These are phyloP conservation scores for Linnemannia exigua DNA, from an alignment of 192 early-diverging fungal species.

Conservation along the genomic window DNA sequence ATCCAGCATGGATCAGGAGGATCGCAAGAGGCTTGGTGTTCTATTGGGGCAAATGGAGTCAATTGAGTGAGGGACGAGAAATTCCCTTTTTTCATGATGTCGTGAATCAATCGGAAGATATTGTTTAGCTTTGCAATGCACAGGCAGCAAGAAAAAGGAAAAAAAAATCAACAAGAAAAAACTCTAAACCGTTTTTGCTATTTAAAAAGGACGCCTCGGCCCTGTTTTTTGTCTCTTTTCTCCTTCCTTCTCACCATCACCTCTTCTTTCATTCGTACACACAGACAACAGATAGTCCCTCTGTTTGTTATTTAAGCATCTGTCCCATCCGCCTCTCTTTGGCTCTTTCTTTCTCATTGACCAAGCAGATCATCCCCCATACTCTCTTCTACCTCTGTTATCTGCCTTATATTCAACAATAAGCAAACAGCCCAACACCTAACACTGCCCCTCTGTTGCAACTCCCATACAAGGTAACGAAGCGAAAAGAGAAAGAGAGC, in stretches of 20 bases:
- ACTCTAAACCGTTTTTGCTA: background rate
- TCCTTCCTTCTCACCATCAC: background rate
- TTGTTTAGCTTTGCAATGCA: background rate
- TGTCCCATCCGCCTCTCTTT: no score
- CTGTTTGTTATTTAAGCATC: background rate
- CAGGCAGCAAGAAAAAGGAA: background rate
- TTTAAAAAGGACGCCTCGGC: background rate
- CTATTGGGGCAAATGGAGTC: background rate
- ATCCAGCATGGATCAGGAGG: background rate
- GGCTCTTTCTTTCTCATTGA: no score
- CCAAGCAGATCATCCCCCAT: no score
- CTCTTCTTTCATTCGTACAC: background rate
- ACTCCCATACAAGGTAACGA: background rate
- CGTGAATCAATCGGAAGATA: background rate
- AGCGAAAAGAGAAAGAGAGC: background rate
- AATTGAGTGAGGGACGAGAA: background rate
- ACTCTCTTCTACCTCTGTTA: no score
- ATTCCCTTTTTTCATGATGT: background rate
- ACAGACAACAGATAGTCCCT: background rate
- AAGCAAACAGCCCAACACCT: no score
- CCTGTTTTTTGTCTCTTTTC: background rate
- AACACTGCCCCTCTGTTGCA: no score
- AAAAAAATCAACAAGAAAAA: background rate
- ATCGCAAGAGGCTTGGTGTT: background rate
- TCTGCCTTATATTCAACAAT: no score